A percentile compares a stretch with the other conserved stretches of the same genome.
Evolutionary conservation across 2,329 filamentous ascomycete species (phyloP).

Genomic region (Aspergillus chevalieri): DNA sequence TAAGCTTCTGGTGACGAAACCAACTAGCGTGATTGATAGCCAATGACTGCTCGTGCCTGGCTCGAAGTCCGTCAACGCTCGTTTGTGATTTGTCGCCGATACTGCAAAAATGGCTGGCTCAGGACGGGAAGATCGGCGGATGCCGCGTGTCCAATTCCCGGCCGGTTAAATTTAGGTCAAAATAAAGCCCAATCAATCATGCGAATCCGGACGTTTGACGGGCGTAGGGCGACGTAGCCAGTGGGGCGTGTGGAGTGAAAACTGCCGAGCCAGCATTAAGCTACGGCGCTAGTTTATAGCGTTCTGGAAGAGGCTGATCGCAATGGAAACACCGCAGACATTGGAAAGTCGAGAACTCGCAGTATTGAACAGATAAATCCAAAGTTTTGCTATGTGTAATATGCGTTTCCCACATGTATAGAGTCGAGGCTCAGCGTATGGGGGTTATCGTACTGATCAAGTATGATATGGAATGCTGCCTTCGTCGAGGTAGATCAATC

Average conservation of each 20-base stretch:
- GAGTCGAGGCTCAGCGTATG: no score
- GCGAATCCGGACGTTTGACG: background rate
- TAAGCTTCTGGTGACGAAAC: background rate
- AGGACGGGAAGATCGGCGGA: background rate
- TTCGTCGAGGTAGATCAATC: no score
- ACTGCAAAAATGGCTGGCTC: background rate
- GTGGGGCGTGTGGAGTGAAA: background rate
- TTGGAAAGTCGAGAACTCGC: no score
- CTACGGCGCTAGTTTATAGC: background rate
- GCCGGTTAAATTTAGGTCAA: background rate
- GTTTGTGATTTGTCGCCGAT: background rate
- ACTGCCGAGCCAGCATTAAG: background rate
- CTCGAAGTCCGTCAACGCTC: background rate
- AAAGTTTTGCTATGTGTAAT: no score
- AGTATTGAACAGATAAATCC: no score
- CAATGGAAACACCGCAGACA: no score
- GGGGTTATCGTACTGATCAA: no score
- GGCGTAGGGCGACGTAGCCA: background rate
- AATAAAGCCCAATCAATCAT: background rate
- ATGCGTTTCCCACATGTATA: no score
- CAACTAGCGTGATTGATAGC: background rate
- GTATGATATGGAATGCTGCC: no score
- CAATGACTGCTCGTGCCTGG: background rate
- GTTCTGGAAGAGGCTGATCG: background rate
- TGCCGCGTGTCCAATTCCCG: background rate